Evolutionary conservation across 208 protist species (phyloP).

Genomic region (Leishmania guyanensis): DNA sequence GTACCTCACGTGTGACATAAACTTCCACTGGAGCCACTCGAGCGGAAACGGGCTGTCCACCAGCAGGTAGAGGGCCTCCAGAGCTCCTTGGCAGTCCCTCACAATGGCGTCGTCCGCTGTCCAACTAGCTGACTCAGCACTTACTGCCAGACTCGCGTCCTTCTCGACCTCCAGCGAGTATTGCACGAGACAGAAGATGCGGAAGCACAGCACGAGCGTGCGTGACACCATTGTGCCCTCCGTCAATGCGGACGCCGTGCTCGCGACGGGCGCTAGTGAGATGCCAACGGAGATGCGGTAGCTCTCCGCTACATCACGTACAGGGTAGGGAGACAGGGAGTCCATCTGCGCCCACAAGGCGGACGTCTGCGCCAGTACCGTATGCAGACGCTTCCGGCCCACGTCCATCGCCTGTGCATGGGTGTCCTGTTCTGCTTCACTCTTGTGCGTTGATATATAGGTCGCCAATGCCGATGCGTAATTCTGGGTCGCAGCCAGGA

Average conservation of each 20-base stretch:
- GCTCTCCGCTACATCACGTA: conserved; percentile 47
- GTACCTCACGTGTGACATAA: conserved; percentile 30
- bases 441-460: conserved; percentile 1
- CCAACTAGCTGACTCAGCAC: neutral
- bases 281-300: conserved; percentile 33
- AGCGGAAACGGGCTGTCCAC: conserved; percentile 43
- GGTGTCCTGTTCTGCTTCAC: neutral
- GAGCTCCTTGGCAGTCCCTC: conserved; percentile 14
- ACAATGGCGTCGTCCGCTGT: conserved; percentile 19
- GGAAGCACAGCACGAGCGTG: conserved; percentile 68
- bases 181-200: conserved; percentile 52
- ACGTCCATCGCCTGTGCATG: conserved; percentile 13
- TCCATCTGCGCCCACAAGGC: conserved; percentile 47
- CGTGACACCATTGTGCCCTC: conserved; percentile 53
- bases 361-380: conserved; percentile 10
- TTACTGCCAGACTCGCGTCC: neutral
- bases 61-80: conserved; percentile 37
- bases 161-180: conserved; percentile 28
- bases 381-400: conserved; percentile 21
- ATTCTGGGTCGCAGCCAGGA: conserved; percentile 70
- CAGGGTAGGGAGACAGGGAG: conserved; percentile 49
- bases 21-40: conserved; percentile 53
- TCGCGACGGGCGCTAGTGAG: conserved; percentile 16
- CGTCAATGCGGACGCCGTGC: neutral
- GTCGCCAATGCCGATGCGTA: conserved; percentile 52